phyloP scores from a whole-genome alignment of 805 yeast species.

The Starmerella sp. region DNA sequence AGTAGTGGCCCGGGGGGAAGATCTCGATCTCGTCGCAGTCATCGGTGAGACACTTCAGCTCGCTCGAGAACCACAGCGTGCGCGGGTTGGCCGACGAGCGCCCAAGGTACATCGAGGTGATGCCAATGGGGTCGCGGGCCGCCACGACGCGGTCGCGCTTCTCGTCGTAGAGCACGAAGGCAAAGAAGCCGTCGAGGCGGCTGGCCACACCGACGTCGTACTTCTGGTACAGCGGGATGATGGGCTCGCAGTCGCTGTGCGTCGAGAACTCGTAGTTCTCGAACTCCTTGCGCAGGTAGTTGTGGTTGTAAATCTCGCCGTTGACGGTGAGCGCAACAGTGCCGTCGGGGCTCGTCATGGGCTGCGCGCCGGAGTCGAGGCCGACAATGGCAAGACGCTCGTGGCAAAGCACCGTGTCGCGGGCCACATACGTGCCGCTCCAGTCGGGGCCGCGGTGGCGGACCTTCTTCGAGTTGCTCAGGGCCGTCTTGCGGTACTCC shows the following conservation, averaged over 20 bases:
- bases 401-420: constrained; percentile 81
- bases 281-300: constrained; percentile 68
- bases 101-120: constrained; percentile 94
- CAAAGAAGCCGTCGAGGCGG: constrained; percentile 95
- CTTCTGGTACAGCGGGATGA: constrained; percentile 82
- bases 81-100: constrained; percentile 54
- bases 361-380: constrained; percentile 96
- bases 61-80: constrained; percentile 84
- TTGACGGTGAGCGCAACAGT: constrained; percentile 71
- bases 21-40: constrained; percentile 88
- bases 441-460: constrained; percentile 99
- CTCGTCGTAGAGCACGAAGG: constrained; percentile 82
- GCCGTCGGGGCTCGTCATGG: constrained; percentile 72
- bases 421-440: constrained; percentile 70
- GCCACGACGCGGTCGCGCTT: constrained; percentile 79
- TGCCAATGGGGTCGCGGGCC: constrained; percentile 97
- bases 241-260: constrained; percentile 92
- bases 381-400: constrained; percentile 98
- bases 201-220: constrained; percentile 86
- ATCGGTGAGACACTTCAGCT: constrained; percentile 83
- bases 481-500: constrained; percentile 73
- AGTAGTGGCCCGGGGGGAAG: constrained; percentile 98
- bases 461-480: constrained; percentile 78
- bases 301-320: constrained; percentile 98
- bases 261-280: constrained; percentile 69